Evolutionary conservation across 108 stramenopile species (phyloP), one percentile per base, ranked within the genome.

Genomic region (Epithemia pelagica): DNA sequence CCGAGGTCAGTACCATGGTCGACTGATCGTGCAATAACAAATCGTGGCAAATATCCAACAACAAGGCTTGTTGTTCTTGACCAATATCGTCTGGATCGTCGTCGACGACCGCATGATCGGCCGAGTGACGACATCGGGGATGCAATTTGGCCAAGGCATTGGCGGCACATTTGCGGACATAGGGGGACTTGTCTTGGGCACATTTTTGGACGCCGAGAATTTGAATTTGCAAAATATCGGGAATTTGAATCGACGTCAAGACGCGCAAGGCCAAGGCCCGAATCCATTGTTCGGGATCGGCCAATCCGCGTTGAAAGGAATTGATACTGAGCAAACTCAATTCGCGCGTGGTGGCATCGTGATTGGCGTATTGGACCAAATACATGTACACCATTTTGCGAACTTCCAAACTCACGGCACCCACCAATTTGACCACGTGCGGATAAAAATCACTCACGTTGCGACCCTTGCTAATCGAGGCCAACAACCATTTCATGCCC

Each of bases 361-460:
- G 87, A 78, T 94, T 89, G 54, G 92, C 87, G 76, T 96, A 95
- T 64, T 91, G 91, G 28, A 95, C 93, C 21, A 99, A 80, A 76
- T 95, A 99, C 74, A 97, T 98, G 83, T 98, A 99, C 5, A 98
- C 97, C 94, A 99, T 95, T 79, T 99, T 99, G 25, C 98, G 95
- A 18, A 99, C 90, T 74, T 98, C 97, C 57, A 99, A 75, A 64
- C 76, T 83, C 10, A 78, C 81, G 21, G 80, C 95, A 1, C 94
- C 91, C 27, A 98, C 97, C 57, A 97, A 77, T 66, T 94, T 94
- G 65, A 97, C 98, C 26, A 98, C 97, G 67, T 95, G 94, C 20
- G 96, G 86, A 81, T 97, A 98, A 78, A 98, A 99, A 32, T 98
- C 95, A 53, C 83, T 83, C 22, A 98, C 96, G 66, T 99, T 89